These are phyloP conservation scores for Brassica cretica DNA, from an alignment of 345 rosid genomes.

Conservation along the genomic window DNA sequence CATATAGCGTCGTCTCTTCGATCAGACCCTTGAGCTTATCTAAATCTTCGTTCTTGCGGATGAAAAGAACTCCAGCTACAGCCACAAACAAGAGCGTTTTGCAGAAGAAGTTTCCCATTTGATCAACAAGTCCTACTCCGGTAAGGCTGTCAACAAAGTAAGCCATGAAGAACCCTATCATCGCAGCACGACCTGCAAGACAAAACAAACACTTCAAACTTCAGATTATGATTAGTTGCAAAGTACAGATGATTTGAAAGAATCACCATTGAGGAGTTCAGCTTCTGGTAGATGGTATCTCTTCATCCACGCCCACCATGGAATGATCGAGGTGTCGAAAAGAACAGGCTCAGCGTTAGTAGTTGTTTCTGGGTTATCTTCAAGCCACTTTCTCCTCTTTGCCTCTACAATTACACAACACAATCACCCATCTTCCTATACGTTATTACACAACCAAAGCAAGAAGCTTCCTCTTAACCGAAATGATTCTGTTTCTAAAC, in stretches of 20 bases:
- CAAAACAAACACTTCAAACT: neutral
- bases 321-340: constrained; percentile 85
- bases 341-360: constrained; percentile 79
- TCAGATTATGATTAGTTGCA: neutral
- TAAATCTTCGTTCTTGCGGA: constrained; percentile 88
- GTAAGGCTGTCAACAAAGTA: constrained; percentile 93
- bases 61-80: constrained; percentile 77
- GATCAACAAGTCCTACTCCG: constrained; percentile 93
- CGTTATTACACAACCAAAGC: neutral
- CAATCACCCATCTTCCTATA: constrained; percentile 6
- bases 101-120: constrained; percentile 96
- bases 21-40: constrained; percentile 72
- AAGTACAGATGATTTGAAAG: neutral
- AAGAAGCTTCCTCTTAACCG: neutral
- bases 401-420: constrained; percentile 55
- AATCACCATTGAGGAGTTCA: constrained; percentile 84
- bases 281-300: constrained; percentile 97
- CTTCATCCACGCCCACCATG: constrained; percentile 99
- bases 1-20: constrained; percentile 88
- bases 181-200: constrained; percentile 85
- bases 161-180: constrained; percentile 98
- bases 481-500: neutral
- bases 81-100: constrained; percentile 87
- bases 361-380: constrained; percentile 79
- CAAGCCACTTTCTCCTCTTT: constrained; percentile 91